These are phyloP conservation scores for Trichocomaceae sp. DNA, from an alignment of 2,329 filamentous ascomycete genomes.

Conservation along the genomic window DNA sequence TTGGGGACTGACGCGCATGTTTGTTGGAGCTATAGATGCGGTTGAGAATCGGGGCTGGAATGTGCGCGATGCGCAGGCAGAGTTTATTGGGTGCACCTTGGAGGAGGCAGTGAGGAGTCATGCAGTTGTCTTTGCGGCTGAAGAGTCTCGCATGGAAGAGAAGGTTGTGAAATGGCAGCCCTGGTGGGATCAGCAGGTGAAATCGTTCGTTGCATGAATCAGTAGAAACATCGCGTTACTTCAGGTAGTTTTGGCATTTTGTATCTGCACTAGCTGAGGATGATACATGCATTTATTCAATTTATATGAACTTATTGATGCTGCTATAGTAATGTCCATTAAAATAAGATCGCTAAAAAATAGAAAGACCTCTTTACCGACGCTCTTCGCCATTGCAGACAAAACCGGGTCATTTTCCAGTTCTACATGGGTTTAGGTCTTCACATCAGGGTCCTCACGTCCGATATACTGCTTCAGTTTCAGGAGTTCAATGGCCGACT, in stretches of 20 bases:
- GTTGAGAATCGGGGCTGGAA: conserved; percentile 65
- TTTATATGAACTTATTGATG: conserved; percentile 4
- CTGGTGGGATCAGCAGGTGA: conserved; percentile 64
- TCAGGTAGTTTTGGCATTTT: neutral
- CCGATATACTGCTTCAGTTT: conserved; percentile 93
- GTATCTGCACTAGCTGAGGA: no score
- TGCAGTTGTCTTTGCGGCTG: conserved; percentile 87
- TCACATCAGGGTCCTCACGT: conserved; percentile 89
- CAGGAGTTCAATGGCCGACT: conserved; percentile 74
- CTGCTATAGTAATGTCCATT: conserved; percentile 2
- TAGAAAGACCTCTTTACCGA: neutral
- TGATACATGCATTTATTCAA: neutral
- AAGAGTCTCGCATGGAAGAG: conserved; percentile 67
- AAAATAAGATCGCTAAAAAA: neutral
- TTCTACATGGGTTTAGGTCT: conserved; percentile 59
- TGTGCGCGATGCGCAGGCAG: conserved; percentile 64
- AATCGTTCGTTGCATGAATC: neutral
- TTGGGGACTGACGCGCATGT: conserved; percentile 71
- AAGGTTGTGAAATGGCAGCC: conserved; percentile 66
- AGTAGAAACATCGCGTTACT: neutral
- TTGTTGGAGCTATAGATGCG: conserved; percentile 71
- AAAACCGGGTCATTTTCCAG: neutral
- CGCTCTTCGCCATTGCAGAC: conserved; percentile 6
- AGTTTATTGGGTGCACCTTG: conserved; percentile 71
- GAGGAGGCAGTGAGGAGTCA: conserved; percentile 87